phyloP scores from a whole-genome alignment of 2,329 filamentous ascomycete genomes.

The Beauveria pseudobassiana region DNA sequence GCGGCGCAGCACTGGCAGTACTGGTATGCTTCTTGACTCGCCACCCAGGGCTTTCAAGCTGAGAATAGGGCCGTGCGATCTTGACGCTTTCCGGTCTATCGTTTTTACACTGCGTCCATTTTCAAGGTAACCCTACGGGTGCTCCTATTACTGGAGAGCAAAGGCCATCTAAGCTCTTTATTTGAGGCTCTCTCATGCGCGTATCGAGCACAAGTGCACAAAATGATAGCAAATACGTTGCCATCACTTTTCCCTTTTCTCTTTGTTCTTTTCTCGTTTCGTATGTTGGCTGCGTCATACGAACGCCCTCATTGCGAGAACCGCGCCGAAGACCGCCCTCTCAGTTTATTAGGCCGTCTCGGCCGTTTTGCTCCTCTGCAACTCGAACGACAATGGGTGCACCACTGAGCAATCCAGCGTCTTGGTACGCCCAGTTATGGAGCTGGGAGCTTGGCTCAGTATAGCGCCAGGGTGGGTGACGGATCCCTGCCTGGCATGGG shows the following conservation, averaged over 20 bases:
- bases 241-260: background rate
- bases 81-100: background rate
- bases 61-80: conserved; percentile 8
- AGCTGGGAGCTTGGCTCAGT: background rate
- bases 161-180: background rate
- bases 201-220: too few relatives aligned
- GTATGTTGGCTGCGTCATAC: background rate
- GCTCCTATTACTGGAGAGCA: background rate
- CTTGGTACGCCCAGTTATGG: background rate
- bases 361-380: background rate
- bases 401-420: background rate
- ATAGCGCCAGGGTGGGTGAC: background rate
- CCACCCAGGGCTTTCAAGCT: background rate
- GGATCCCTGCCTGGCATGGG: background rate
- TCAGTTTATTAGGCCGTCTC: background rate
- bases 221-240: too few relatives aligned
- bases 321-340: background rate
- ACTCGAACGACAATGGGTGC: background rate
- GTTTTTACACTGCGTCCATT: background rate
- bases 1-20: background rate
- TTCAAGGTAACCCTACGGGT: background rate
- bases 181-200: background rate
- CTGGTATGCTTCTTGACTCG: background rate
- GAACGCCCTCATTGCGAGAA: conserved; percentile 7
- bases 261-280: background rate